Evolutionary conservation across 1,284 basidiomycete genomes (phyloP).

Genomic region (Malassezia pachydermatis): DNA sequence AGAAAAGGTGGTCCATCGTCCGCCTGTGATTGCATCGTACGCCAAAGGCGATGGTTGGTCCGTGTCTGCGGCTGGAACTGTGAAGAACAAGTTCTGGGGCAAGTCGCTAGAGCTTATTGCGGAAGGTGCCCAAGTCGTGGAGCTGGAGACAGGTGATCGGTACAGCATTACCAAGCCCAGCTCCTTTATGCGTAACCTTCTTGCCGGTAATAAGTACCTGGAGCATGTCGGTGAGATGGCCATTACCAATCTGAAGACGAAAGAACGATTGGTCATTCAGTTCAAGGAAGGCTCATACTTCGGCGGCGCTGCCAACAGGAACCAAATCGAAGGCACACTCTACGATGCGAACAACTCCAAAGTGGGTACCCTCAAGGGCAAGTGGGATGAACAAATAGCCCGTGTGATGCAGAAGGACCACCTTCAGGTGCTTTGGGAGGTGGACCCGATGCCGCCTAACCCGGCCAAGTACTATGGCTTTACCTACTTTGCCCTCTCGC

Average conservation of each 20-base stretch:
- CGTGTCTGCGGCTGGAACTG: slow-evolving; percentile 29
- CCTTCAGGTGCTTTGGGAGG: slow-evolving; percentile 43
- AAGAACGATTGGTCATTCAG: slow-evolving; percentile 31
- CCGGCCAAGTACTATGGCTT: slow-evolving; percentile 45
- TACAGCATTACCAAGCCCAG: slow-evolving; percentile 38
- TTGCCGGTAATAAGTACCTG: slow-evolving; percentile 48
- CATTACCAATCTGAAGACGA: slow-evolving; percentile 34
- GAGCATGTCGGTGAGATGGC: slow-evolving; percentile 46
- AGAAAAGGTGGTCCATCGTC: slow-evolving; percentile 47
- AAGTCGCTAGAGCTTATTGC: slow-evolving; percentile 45
- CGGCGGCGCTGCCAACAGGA: slow-evolving; percentile 32
- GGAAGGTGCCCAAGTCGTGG: slow-evolving; percentile 31
- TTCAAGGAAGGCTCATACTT: slow-evolving; percentile 47
- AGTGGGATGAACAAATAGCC: slow-evolving; percentile 37
- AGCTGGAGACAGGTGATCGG: slow-evolving; percentile 39
- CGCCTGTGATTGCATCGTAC: slow-evolving; percentile 40
- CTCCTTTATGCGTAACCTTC: slow-evolving; percentile 45
- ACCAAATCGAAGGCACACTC: slow-evolving; percentile 33
- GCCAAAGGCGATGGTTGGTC: slow-evolving; percentile 44
- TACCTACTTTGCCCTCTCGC: slow-evolving; percentile 45
- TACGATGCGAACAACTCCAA: slow-evolving; percentile 34
- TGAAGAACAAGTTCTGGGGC: slow-evolving; percentile 49
- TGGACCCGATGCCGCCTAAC: slow-evolving; percentile 33
- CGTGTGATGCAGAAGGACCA: slow-evolving; percentile 37
- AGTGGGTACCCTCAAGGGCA: slow-evolving; percentile 32